Evolutionary conservation across 1,139 yeast species (phyloP).

Genomic region (Geotrichum europaeum): DNA sequence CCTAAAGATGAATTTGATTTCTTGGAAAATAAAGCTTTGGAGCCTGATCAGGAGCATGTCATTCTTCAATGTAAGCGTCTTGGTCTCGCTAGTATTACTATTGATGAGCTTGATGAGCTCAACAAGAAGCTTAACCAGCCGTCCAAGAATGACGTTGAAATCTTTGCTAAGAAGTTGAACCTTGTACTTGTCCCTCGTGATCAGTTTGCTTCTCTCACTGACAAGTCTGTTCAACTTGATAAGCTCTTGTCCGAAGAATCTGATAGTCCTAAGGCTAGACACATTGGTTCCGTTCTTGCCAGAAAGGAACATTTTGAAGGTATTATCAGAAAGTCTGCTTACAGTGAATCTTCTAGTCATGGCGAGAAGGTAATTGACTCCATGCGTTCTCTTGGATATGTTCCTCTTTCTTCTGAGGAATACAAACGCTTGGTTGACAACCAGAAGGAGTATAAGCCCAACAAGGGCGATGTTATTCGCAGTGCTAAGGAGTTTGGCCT

Average conservation of each 20-base stretch:
- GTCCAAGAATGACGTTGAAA: conserved; percentile 38
- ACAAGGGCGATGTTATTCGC: conserved; percentile 35
- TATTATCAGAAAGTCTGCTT: conserved; percentile 23
- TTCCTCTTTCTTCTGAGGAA: conserved; percentile 35
- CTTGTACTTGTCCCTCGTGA: conserved; percentile 46
- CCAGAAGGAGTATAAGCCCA: conserved; percentile 34
- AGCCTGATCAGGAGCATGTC: conserved; percentile 28
- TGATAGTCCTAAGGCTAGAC: conserved; percentile 16
- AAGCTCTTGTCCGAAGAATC: conserved; percentile 6
- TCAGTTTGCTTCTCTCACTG: conserved; percentile 33
- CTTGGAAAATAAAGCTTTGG: conserved; percentile 25
- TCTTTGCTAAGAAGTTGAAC: conserved; percentile 45
- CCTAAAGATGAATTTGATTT: conserved; percentile 34
- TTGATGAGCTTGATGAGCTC: conserved; percentile 24
- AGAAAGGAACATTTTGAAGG: conserved; percentile 36
- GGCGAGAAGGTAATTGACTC: conserved; percentile 33
- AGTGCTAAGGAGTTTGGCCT: conserved; percentile 39
- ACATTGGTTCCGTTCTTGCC: conserved; percentile 31
- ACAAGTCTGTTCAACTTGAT: conserved; percentile 12
- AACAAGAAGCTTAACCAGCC: conserved; percentile 20
- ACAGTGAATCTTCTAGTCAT: conserved; percentile 21
- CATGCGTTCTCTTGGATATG: conserved; percentile 33
- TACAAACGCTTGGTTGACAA: conserved; percentile 34
- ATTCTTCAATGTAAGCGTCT: conserved; percentile 28
- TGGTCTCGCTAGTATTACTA: conserved; percentile 28